Base-by-base conservation (phyloP, 1,139 yeast species). In the Arxiozyma bovina region DNA sequence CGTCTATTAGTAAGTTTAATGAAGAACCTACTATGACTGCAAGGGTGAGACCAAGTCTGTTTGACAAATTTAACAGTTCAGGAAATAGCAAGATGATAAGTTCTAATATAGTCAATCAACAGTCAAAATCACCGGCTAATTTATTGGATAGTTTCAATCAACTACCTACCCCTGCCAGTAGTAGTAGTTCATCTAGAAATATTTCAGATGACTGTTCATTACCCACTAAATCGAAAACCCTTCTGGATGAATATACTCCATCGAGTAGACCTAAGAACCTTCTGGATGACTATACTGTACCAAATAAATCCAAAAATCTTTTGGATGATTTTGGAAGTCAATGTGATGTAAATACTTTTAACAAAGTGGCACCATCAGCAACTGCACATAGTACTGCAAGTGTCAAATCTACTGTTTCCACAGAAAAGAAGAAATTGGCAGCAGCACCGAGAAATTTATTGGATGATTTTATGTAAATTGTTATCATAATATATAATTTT, bases 381-480 rank as follows among this genome's bases (percentile, higher is more conserved):
- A 18, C 44, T 6, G 21, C 23, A 27, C 20, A 25, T 23, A 59
- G 53, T 47, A 43, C 54, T 40, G 45, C 55, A 15, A 59, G 56
- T 45, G 51, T 50, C 22, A 3, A 25, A 30, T 22, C 25, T 25
- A 17, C 8, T 15, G 4, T 20, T 42, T 15, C 41, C 17, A 27
- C 27, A 21, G 43, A 48, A 40, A 27, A 40, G 25, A 38, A 43
- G n/a, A 45, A 49, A 22, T 44, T 9, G 6, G 30, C 23, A 25
- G 41, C 48, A 4, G 48, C 47, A 25, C 64, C 67, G 23, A 60
- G 61, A 50, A 67, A 60, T 56, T 47, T 67, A 27, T 52, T 67
- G 18, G 70, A 67, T 51, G 69, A 64, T 49, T 67, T 66, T 56
- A 64, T 66, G 66, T 66, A 58, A 34, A 34, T 15, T 34, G 40